Base-by-base conservation (phyloP, 2,329 filamentous ascomycete species). In the Botrytis hyacinthi region DNA sequence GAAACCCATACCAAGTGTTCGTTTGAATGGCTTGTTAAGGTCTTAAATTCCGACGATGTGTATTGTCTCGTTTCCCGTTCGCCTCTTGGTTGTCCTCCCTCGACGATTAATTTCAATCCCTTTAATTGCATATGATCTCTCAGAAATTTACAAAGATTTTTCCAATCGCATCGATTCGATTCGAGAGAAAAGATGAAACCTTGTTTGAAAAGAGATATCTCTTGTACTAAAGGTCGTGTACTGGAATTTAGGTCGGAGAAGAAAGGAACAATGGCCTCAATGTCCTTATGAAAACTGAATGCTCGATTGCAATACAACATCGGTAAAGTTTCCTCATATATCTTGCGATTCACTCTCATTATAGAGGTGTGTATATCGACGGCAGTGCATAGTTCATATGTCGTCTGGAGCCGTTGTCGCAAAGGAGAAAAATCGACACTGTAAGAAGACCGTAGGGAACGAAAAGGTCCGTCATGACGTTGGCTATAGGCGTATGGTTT, bases 251-350 rank as follows among this genome's bases (percentile, higher is more conserved):
- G 83, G 78, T 91, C 88, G 46, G 83, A 82, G 57, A 91, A 82
- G 78, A 91, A 91, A 0, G 89, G 88, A 1, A 86, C 84, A 9
- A 89, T 84, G 26, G 89, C 87, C 80, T 91, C 89, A 76, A 91
- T 83, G 80, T 88, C 84, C 66, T 84, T 84, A 75, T 86, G 86
- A 79, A 91, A 91, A 77, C 87, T 85, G 79, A 91, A 91, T 0
- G 83, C 82, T 78, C 90, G 87, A 72, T 80, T 82, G 12, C 82
- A 83, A 80, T 91, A 91, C 5, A 91, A 82, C 26, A 88, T 79
- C 73, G 86, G 83, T 6, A 86, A 82, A n/a, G 87, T 86, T 79
- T 91, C 89, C 74, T 84, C 82, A 79, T 90, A 83, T 69, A 90
- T 82, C 71, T 83, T 83, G 59, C 83, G 82, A 77, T 83, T 86